Evolutionary conservation across 331 rosid genomes (phyloP).

Genomic region (Malus hybrid): DNA sequence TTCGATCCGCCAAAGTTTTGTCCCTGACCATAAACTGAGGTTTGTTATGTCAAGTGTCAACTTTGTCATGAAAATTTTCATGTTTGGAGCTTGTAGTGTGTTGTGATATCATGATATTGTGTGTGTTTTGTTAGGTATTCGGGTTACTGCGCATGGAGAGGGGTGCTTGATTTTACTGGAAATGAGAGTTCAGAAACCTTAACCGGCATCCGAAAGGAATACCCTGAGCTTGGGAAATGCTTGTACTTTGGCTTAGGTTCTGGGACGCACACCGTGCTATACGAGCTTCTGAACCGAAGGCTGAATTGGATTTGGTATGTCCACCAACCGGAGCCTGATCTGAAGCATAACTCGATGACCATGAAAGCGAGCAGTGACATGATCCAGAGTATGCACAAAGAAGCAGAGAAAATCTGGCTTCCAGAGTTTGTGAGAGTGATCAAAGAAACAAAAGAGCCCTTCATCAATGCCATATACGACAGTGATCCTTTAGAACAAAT

Average conservation of each 20-base stretch:
- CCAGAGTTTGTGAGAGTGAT: slow-evolving; percentile 50
- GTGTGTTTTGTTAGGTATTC: slow-evolving; percentile 44
- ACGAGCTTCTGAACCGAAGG: slow-evolving; percentile 59
- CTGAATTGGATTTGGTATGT: slow-evolving; percentile 85
- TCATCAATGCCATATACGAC: slow-evolving; percentile 75
- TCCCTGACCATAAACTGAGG: slow-evolving; percentile 67
- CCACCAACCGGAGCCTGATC: slow-evolving; percentile 65
- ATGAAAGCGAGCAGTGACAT: slow-evolving; percentile 49
- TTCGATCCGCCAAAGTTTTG: slow-evolving; percentile 42
- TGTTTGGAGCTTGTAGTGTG: background rate
- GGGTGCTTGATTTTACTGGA: slow-evolving; percentile 65
- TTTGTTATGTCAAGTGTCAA: slow-evolving; percentile 7
- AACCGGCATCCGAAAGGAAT: slow-evolving; percentile 38
- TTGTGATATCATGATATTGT: background rate
- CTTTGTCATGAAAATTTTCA: background rate
- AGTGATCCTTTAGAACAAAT: slow-evolving; percentile 53
- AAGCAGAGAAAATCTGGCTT: slow-evolving; percentile 9
- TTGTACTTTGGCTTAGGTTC: slow-evolving; percentile 69
- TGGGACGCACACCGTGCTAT: slow-evolving; percentile 52
- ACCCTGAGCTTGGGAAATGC: slow-evolving; percentile 76
- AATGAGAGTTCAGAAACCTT: slow-evolving; percentile 55
- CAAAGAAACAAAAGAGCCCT: slow-evolving; percentile 72
- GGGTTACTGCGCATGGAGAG: slow-evolving; percentile 90
- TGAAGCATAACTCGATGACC: slow-evolving; percentile 65
- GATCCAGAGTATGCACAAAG: slow-evolving; percentile 13